Conservation (phyloP, 2,329 filamentous ascomycete species). For the Clarireedia homoeocarpa region DNA sequence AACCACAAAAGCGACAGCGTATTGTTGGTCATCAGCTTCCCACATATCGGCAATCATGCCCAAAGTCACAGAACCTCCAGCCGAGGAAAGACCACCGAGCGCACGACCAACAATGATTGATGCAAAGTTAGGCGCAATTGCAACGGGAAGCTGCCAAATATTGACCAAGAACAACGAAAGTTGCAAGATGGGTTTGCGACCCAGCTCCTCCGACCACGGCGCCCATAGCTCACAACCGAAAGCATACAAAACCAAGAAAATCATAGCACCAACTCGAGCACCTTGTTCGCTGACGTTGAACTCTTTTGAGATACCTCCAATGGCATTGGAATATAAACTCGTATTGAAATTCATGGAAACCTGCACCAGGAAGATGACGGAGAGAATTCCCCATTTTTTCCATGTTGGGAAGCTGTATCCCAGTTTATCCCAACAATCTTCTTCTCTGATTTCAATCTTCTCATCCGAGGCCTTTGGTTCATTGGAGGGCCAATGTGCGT, state of each 20-base stretch:
- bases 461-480: slow-evolving; percentile 2
- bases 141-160: slow-evolving; percentile 66
- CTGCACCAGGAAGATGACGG: slow-evolving; percentile 67
- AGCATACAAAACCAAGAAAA: slow-evolving; percentile 73
- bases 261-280: slow-evolving; percentile 65
- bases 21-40: slow-evolving; percentile 63
- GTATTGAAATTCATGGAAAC: slow-evolving; percentile 77
- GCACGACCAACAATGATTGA: slow-evolving; percentile 63
- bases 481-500: not conserved
- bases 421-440: slow-evolving; percentile 58
- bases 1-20: slow-evolving; percentile 68
- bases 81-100: slow-evolving; percentile 62
- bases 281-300: slow-evolving; percentile 61
- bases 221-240: slow-evolving; percentile 87
- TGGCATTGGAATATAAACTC: slow-evolving; percentile 63
- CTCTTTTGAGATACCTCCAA: slow-evolving; percentile 56
- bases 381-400: slow-evolving; percentile 65
- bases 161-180: slow-evolving; percentile 68
- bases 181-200: slow-evolving; percentile 69
- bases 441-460: slow-evolving; percentile 37
- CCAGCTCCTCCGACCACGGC: slow-evolving; percentile 78
- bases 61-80: slow-evolving; percentile 64
- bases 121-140: slow-evolving; percentile 64
- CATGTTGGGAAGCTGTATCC: slow-evolving; percentile 51
- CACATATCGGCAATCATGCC: slow-evolving; percentile 72